Base-by-base conservation (phyloP, 2,329 filamentous ascomycete genomes). In the Didymella pomorum region DNA sequence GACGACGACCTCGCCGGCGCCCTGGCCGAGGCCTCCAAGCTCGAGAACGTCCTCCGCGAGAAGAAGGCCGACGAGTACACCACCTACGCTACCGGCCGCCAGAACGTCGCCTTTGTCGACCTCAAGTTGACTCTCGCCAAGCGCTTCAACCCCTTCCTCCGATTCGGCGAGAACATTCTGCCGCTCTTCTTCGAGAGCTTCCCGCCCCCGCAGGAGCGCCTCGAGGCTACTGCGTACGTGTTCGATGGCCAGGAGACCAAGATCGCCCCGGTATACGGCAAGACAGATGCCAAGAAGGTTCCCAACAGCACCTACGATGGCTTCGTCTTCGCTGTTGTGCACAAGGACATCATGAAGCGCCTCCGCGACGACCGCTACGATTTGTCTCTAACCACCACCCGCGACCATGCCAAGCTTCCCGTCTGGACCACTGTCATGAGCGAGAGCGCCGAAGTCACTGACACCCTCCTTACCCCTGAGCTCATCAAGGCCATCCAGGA, bases 311-410 rank as follows among this genome's bases (percentile, higher is more conserved):
- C 80, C 37, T 98, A 89, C 71, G 95, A 98, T 75, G 89, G 89
- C 43, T 99, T 98, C 71, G 94, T 99, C 64, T 98, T 91, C 86
- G 94, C 93, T 48, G 79, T 99, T 66, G 93, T 98, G 62, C 92
- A 98, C 85, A 99, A 99, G 86, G 89, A 93, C 70, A 81, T 85
- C 76, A 98, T 99, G 94, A 92, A 91, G 82, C 83, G 87, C 71
- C 85, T 97, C 69, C 90, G 95, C 61, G 91, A 97, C 46, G 92
- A 97, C 63, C 91, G 95, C 69, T 99, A 97, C 80, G 95, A 99
- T 76, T 82, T 97, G 53, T 96, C 92, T 52, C 86, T 99, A 67
- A 97, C 95, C 41, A 88, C 88, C 65, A 97, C 94, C 74, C 97
- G 96, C 84, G 95, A 99, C 72, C 87, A 93, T 79, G 76, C 89